Evolutionary conservation across 805 yeast genomes (phyloP), one percentile per base, ranked within the genome.

Genomic region (Phaffomyces thermotolerans): DNA sequence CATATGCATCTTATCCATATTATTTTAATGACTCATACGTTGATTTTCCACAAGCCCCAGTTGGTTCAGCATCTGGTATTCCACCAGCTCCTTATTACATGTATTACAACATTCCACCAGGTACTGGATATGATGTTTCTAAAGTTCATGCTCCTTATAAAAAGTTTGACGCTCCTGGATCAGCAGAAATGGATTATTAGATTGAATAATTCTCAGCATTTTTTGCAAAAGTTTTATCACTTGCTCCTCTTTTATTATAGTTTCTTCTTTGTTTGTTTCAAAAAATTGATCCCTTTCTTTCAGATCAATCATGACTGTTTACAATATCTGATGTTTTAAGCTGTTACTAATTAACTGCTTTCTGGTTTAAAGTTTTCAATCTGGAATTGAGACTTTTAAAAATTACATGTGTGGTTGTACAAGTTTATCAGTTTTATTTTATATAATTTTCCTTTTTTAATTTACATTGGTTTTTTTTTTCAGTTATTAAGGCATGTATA

Each of bases 51-150:
- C 43, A 39, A 44, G 6, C 51, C 17, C 33, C 48, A 27, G 45
- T 43, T 17, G 47, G 40, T 18, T 42, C 56, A 10, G 34, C 45
- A 6, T 51, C 37, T 8, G 48, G 43, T 14, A n/a, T 47, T 7
- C 50, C 52, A 23, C 60, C 58, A n/a, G 56, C 60, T 12, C 63
- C 63, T 34, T 57, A 54, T 36, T 60, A 58, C 43, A 58, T 54
- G 62, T 59, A 59, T 37, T 59, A 56, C 39, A 47, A 57, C 15
- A 51, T 56, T 38, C 57, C 62, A 15, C 56, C 50, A 29, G 48
- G 51, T 4, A 49, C 54, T 22, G 46, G 33, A 12, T 45, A 45
- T 38, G 50, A 46, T 12, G 12, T 13, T 6, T 10, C 39, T 17
- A 48, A 48, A 36, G 34, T 14, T 8, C 34, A 31, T n/a, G n/a